Evolutionary conservation across 495 filamentous ascomycete genomes (phyloP).

Genomic region (Hypomontagnella monticulosa): DNA sequence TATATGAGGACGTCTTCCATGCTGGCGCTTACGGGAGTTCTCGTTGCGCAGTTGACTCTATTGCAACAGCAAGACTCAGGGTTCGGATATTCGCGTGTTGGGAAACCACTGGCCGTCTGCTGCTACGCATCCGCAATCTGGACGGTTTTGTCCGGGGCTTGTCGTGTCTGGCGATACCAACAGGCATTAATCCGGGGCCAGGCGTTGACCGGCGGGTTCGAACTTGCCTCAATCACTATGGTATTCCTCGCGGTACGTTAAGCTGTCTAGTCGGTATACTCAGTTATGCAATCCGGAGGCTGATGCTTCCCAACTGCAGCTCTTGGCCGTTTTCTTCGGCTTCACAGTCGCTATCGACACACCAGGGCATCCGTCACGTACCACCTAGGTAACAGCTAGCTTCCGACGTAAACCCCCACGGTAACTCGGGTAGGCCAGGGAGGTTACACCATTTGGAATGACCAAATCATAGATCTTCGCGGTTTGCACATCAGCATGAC

Average conservation of each 20-base stretch:
- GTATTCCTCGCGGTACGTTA: slow-evolving; percentile 61
- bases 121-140: slow-evolving; percentile 68
- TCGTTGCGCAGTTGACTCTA: slow-evolving; percentile 75
- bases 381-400: slow-evolving; percentile 9
- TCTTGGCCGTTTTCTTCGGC: slow-evolving; percentile 36
- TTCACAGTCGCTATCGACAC: slow-evolving; percentile 42
- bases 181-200: slow-evolving; percentile 71
- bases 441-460: slow-evolving; percentile 28
- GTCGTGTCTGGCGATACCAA: slow-evolving; percentile 76
- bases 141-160: slow-evolving; percentile 65
- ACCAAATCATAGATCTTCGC: slow-evolving; percentile 20
- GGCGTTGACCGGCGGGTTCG: slow-evolving; percentile 73
- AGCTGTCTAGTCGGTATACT: slow-evolving; percentile 6
- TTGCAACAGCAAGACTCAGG: slow-evolving; percentile 47
- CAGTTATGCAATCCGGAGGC: slow-evolving; percentile 28
- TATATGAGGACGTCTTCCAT: slow-evolving; percentile 79
- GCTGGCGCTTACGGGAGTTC: slow-evolving; percentile 72
- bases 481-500: slow-evolving; percentile 15
- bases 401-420: slow-evolving; percentile 33
- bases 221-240: slow-evolving; percentile 65
- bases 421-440: slow-evolving; percentile 32
- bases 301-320: slow-evolving; percentile 34
- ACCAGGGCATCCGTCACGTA: slow-evolving; percentile 15
- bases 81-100: slow-evolving; percentile 70
- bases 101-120: slow-evolving; percentile 69